Percentiles rank a stretch among this genome's conserved stretches.
These are phyloP conservation scores for Drechslera avenae DNA, from an alignment of 2,329 filamentous ascomycete genomes.

Conservation along the genomic window DNA sequence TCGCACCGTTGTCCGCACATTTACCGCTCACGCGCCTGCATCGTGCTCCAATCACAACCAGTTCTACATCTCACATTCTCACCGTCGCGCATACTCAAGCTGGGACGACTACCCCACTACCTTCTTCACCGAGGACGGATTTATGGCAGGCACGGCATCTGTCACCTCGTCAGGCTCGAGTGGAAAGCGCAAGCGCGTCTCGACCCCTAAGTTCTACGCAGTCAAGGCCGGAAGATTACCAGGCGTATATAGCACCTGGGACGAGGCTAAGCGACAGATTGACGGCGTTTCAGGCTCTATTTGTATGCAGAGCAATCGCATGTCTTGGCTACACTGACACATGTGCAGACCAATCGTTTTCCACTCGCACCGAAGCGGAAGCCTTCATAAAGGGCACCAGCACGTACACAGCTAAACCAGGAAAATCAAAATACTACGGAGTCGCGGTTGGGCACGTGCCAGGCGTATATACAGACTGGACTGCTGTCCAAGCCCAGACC, in stretches of 20 bases:
- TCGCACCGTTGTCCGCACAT: not conserved
- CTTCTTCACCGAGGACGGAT: constrained; percentile 1
- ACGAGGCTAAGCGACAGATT: constrained; percentile 65
- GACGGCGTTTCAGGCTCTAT: constrained; percentile 58
- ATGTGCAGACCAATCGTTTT: constrained; percentile 76
- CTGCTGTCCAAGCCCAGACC: constrained; percentile 73
- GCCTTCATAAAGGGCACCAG: constrained; percentile 70
- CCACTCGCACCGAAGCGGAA: constrained; percentile 74
- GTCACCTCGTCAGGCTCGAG: constrained; percentile 43
- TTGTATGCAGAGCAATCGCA: constrained; percentile 31
- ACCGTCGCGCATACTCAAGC: constrained; percentile 4
- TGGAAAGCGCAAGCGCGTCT: constrained; percentile 60
- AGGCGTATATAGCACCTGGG: constrained; percentile 68
- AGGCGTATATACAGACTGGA: constrained; percentile 70
- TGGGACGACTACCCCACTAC: constrained; percentile 9
- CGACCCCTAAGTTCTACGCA: constrained; percentile 64
- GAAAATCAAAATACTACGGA: constrained; percentile 62
- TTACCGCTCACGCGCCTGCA: not conserved
- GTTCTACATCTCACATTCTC: not conserved
- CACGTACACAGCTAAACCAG: constrained; percentile 44
- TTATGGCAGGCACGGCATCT: constrained; percentile 30
- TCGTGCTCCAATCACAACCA: not conserved
- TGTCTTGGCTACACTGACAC: constrained; percentile 2
- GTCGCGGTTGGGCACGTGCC: constrained; percentile 63
- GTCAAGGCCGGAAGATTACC: constrained; percentile 65